Conservation (phyloP, 176 grass and related monocot genomes). For the Cocos nucifera region DNA sequence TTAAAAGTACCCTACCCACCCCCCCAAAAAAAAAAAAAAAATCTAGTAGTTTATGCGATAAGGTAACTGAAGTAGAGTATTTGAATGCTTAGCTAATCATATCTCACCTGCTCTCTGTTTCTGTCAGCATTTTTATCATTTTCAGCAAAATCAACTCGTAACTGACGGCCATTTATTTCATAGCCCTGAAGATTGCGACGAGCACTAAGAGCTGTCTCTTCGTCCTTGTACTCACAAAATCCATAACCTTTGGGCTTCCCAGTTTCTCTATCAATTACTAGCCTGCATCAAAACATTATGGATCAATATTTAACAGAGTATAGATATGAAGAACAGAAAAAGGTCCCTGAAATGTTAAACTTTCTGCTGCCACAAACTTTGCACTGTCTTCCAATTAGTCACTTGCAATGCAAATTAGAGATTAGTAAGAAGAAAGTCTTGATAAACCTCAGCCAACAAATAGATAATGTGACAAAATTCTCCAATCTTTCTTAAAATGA, state of each 20-base stretch:
- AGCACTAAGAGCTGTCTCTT: slow-evolving; percentile 96
- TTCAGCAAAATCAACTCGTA: slow-evolving; percentile 99
- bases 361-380: too few species aligned
- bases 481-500: too few species aligned
- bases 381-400: too few species aligned
- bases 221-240: slow-evolving; percentile 98
- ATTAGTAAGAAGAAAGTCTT: too few species aligned
- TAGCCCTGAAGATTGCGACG: slow-evolving; percentile 96
- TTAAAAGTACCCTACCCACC: too few species aligned
- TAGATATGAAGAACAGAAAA: too few species aligned
- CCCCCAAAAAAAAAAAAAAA: too few species aligned
- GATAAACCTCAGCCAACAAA: too few species aligned
- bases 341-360: too few species aligned
- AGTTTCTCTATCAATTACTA: slow-evolving; percentile 93
- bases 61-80: slow-evolving; percentile 15
- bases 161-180: slow-evolving; percentile 91
- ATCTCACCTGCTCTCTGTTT: slow-evolving; percentile 93
- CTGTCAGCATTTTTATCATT: slow-evolving; percentile 92
- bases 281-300: slow-evolving; percentile 36
- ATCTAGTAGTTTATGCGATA: too few species aligned
- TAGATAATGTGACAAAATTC: too few species aligned
- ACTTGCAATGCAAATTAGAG: too few species aligned
- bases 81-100: slow-evolving; percentile 31
- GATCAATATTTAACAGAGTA: background rate
- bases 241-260: slow-evolving; percentile 97